These are phyloP conservation scores for Tubosaeta brunneosetosa DNA, from an alignment of 768 basidiomycete species.

Conservation along the genomic window DNA sequence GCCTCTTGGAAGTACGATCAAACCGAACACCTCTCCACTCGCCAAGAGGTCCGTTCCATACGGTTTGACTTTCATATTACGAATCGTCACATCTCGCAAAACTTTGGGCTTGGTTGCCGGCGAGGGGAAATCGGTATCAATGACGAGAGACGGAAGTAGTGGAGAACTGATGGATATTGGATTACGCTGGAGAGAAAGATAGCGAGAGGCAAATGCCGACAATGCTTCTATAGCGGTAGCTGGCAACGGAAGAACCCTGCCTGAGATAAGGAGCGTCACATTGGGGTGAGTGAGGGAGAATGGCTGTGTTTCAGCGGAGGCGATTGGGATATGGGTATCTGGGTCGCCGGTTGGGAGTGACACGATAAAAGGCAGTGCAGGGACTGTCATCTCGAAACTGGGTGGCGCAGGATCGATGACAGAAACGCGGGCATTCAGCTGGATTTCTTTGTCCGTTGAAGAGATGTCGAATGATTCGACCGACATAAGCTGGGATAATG, in stretches of 20 bases:
- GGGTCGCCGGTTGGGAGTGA: constrained; percentile 38
- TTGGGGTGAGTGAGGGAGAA: constrained; percentile 66
- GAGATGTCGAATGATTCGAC: constrained; percentile 52
- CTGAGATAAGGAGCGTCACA: constrained; percentile 53
- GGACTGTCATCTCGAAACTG: constrained; percentile 45
- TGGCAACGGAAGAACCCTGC: constrained; percentile 52
- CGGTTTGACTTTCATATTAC: constrained; percentile 67
- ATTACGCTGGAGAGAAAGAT: constrained; percentile 54
- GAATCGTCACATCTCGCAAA: constrained; percentile 67
- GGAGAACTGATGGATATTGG: constrained; percentile 56
- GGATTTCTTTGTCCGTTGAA: constrained; percentile 34
- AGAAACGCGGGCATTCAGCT: constrained; percentile 50
- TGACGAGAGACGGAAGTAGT: constrained; percentile 46
- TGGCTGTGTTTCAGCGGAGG: constrained; percentile 49
- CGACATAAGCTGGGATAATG: constrained; percentile 54
- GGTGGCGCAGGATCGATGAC: constrained; percentile 54
- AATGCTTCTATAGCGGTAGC: constrained; percentile 38
- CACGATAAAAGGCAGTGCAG: constrained; percentile 59
- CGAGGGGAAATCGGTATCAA: constrained; percentile 56
- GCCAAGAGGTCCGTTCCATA: constrained; percentile 48
- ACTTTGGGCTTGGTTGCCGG: constrained; percentile 61
- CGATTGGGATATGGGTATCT: constrained; percentile 40
- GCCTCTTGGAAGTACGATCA: constrained; percentile 63
- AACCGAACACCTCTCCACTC: constrained; percentile 63
- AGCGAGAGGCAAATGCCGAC: constrained; percentile 60